phyloP scores from a whole-genome alignment of 495 filamentous ascomycete genomes.

The Penicillium argentinense region DNA sequence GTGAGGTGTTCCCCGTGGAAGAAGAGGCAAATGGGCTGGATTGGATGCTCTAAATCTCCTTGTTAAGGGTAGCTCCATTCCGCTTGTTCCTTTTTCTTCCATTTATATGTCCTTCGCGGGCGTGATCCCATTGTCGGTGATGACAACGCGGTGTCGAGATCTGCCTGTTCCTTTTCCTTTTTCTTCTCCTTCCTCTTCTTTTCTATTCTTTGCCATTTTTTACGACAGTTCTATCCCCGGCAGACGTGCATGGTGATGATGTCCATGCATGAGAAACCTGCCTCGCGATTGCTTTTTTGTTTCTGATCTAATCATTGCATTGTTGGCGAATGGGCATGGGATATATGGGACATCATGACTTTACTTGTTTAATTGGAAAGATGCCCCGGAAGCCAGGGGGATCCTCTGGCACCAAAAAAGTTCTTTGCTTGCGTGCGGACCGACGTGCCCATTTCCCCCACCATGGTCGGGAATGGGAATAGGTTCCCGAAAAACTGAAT shows the following conservation, averaged over 20 bases:
- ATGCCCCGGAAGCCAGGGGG: slow-evolving; percentile 5
- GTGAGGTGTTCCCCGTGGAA: slow-evolving; percentile 92
- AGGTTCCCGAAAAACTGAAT: slow-evolving; percentile 5
- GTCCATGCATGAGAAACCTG: slow-evolving; percentile 27
- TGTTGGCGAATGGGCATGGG: slow-evolving; percentile 41
- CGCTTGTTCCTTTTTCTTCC: not conserved
- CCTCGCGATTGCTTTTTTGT: slow-evolving; percentile 13
- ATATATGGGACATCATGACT: slow-evolving; percentile 30
- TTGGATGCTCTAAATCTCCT: slow-evolving; percentile 72
- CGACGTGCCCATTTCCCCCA: not conserved
- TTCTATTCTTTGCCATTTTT: slow-evolving; percentile 2
- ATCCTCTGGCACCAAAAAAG: slow-evolving; percentile 8
- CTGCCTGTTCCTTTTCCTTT: too few species aligned
- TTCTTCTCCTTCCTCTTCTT: slow-evolving; percentile 2
- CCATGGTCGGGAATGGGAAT: too few species aligned
- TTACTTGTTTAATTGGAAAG: slow-evolving; percentile 21
- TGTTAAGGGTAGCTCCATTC: too few species aligned
- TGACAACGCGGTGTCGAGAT: too few species aligned
- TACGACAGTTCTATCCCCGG: slow-evolving; percentile 18
- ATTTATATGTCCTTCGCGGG: too few species aligned
- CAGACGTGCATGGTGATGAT: slow-evolving; percentile 34
- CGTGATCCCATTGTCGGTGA: too few species aligned
- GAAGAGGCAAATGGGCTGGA: slow-evolving; percentile 89
- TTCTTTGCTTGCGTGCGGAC: slow-evolving; percentile 4
- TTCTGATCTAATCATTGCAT: slow-evolving; percentile 26